These are phyloP conservation scores for Podila clonocystis DNA, from an alignment of 192 early-diverging fungal species.

Conservation along the genomic window DNA sequence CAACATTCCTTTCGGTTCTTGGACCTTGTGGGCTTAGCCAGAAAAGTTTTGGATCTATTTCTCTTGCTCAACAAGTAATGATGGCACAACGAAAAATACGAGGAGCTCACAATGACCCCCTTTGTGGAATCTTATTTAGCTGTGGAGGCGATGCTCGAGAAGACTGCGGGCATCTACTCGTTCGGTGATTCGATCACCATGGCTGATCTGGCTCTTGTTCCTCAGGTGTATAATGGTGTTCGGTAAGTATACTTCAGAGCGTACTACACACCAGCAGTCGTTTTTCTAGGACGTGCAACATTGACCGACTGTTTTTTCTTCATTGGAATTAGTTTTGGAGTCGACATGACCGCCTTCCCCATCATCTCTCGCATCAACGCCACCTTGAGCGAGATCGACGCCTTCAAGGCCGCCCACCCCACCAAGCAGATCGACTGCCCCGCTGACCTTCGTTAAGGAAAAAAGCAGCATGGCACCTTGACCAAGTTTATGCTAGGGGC, in stretches of 20 bases:
- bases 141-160: constrained; percentile 72
- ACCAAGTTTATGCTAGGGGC: background rate
- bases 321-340: constrained; percentile 56
- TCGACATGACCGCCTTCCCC: constrained; percentile 80
- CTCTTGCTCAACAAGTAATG: no score
- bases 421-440: constrained; percentile 75
- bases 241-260: constrained; percentile 53
- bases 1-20: background rate
- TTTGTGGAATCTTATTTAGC: constrained; percentile 23
- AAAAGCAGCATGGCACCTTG: background rate
- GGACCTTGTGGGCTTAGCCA: background rate
- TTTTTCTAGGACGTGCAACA: background rate
- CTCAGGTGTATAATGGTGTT: constrained; percentile 82
- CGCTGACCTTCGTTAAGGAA: constrained; percentile 47
- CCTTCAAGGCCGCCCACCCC: constrained; percentile 74
- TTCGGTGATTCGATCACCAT: constrained; percentile 84
- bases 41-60: background rate
- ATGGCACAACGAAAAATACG: background rate
- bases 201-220: constrained; percentile 84
- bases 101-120: constrained; percentile 1
- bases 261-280: no score
- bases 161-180: constrained; percentile 76
- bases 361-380: constrained; percentile 69
- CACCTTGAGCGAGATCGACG: constrained; percentile 63
- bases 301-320: background rate